Percentiles rank a stretch among this genome's conserved stretches.
Evolutionary conservation across 192 early-diverging fungal genomes (phyloP).

Genomic region (Powellomyces hirtus): DNA sequence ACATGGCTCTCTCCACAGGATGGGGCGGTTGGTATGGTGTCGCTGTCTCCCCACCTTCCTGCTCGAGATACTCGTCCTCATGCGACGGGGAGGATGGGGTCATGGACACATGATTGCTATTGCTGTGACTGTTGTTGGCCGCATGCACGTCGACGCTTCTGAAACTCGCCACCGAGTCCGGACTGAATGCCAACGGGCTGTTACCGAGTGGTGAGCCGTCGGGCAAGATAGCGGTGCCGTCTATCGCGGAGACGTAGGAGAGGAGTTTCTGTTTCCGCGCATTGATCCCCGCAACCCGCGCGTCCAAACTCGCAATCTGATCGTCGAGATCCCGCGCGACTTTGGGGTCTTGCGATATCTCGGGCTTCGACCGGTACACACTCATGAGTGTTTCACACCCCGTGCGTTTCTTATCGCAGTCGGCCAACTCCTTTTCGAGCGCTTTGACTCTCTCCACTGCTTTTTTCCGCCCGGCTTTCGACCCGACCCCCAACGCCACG

Average conservation of each 20-base stretch:
- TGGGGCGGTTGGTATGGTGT: background rate
- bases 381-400: constrained; percentile 40
- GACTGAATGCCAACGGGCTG: background rate
- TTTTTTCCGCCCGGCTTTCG: constrained; percentile 38
- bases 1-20: background rate
- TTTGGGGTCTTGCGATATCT: constrained; percentile 33
- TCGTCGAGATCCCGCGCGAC: constrained; percentile 32
- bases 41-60: background rate
- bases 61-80: background rate
- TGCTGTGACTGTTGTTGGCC: background rate
- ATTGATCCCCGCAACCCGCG: constrained; percentile 16
- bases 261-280: constrained; percentile 31
- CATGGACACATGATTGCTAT: no score
- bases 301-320: constrained; percentile 25
- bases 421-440: constrained; percentile 44
- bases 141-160: background rate
- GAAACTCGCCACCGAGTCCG: background rate
- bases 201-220: background rate
- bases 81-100: background rate
- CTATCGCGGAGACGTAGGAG: constrained; percentile 32
- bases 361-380: constrained; percentile 25
- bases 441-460: constrained; percentile 41
- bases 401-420: constrained; percentile 32
- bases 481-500: constrained; percentile 8
- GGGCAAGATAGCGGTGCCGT: constrained; percentile 37